These are phyloP conservation scores for Marsdenia floribunda DNA, from an alignment of 257 asterid species.

Conservation along the genomic window DNA sequence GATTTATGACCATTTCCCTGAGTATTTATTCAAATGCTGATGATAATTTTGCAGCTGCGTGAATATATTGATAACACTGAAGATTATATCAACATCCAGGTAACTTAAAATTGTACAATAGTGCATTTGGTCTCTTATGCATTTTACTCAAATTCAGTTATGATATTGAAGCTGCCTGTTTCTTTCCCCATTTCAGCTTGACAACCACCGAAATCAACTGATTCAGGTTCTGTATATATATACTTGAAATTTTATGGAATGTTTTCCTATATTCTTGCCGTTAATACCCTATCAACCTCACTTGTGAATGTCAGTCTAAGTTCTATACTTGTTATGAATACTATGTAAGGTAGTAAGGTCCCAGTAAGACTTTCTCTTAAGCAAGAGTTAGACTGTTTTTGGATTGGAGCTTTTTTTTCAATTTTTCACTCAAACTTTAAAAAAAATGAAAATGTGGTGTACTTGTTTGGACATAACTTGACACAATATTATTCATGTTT, in stretches of 20 bases:
- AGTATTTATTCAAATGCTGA: background rate
- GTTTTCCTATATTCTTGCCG: background rate
- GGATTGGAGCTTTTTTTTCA: too few species aligned
- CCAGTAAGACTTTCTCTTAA: too few species aligned
- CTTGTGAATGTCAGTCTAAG: too few species aligned
- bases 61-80: constrained; percentile 92
- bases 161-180: constrained; percentile 12
- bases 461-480: too few species aligned
- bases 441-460: too few species aligned
- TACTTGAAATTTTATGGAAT: background rate
- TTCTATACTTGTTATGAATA: too few species aligned
- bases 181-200: constrained; percentile 53
- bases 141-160: constrained; percentile 2
- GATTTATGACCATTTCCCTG: too few species aligned
- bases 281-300: too few species aligned
- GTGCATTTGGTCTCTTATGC: background rate
- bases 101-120: constrained; percentile 16
- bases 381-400: too few species aligned
- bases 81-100: constrained; percentile 96
- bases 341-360: too few species aligned
- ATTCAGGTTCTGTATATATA: constrained; percentile 54
- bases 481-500: too few species aligned
- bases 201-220: constrained; percentile 90
- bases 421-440: too few species aligned
- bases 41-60: constrained; percentile 54